Evolutionary conservation across 768 basidiomycete genomes (phyloP).

Genomic region (Hebeloma cylindrosporum): DNA sequence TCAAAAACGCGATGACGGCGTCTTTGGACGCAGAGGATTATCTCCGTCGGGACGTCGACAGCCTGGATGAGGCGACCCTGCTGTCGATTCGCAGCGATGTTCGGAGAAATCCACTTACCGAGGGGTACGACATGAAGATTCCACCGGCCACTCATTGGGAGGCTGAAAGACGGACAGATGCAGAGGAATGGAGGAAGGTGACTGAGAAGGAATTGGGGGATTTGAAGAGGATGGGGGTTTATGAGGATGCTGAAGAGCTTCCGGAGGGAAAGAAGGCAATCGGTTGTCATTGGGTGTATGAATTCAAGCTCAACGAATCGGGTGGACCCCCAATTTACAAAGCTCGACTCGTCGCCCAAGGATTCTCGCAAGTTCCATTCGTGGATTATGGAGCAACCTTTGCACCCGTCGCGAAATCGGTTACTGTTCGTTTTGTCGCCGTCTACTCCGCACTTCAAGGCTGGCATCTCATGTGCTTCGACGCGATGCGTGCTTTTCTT

Average conservation of each 20-base stretch:
- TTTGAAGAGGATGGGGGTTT: constrained; percentile 11
- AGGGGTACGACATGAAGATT: constrained; percentile 7
- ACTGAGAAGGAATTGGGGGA: constrained; percentile 13
- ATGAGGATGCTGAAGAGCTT: constrained; percentile 6
- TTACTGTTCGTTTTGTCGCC: constrained; percentile 2
- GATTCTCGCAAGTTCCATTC: constrained; percentile 13
- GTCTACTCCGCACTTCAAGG: background rate
- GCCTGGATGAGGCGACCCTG: background rate
- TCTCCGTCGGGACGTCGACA: constrained; percentile 8
- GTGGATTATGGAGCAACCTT: constrained; percentile 11
- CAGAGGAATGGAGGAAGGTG: constrained; percentile 9
- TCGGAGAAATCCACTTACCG: background rate
- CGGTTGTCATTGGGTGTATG: constrained; percentile 13
- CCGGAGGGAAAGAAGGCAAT: constrained; percentile 13
- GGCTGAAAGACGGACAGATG: constrained; percentile 9
- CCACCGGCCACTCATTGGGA: constrained; percentile 12
- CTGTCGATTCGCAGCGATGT: constrained; percentile 10
- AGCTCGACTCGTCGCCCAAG: constrained; percentile 11
- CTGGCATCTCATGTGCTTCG: constrained; percentile 2
- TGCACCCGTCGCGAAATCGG: constrained; percentile 7
- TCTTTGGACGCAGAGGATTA: constrained; percentile 13
- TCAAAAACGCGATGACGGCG: no score
- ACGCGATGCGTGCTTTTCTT: constrained; percentile 6
- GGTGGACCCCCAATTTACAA: constrained; percentile 5
- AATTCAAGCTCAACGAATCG: no score